Base-by-base conservation (phyloP, 805 yeast species). In the Candida sithepensis region DNA sequence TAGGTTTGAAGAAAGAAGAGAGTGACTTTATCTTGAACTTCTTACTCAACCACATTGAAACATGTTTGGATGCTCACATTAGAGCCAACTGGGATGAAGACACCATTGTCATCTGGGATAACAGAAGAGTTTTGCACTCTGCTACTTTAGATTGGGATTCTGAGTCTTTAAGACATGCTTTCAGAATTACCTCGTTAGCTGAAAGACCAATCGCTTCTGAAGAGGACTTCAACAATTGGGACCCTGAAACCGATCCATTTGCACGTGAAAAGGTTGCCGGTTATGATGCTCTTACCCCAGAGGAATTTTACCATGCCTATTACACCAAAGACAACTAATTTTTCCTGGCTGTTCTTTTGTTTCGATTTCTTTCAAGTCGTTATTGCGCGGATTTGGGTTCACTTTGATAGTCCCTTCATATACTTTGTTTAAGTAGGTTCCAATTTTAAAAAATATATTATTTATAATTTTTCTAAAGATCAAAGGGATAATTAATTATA, bases 31-130 rank as follows among this genome's bases (percentile, higher is more conserved):
- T 85, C 48, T 70, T 85, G 58, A 67, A 75, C 46, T 76, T 82
- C 56, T 69, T 85, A 54, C 76, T 70, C 58, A 65, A 68, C 43
- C 78, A 77, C 51, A 70, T 82, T 39, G 57, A 57, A 42, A 75
- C 74, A 46, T 65, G 64, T 49, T 77, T 72, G 49, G 86, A 82
- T 61, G 68, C 82, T 56, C 85, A 82, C 52, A 69, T 82, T 44
- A 74, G 88, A 58, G 85, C 85, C 41, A 72, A 64, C 45, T 84
- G 87, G 83, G 81, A 78, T 61, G 79, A 83, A 42, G 75, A 76
- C 39, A 74, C 87, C 1, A 84, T 84, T 38, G 86, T 82, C 12
- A 64, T 82, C 33, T 84, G 89, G 89, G 90, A 84, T 57, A 84
- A 84, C 71, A 78, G 90, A 61, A 70, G 82, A 58, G 78, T 80